Percentiles rank a stretch among this genome's conserved stretches.
Conservation (phyloP, 2,329 filamentous ascomycete species). For the Ophioceras dolichostomum region DNA sequence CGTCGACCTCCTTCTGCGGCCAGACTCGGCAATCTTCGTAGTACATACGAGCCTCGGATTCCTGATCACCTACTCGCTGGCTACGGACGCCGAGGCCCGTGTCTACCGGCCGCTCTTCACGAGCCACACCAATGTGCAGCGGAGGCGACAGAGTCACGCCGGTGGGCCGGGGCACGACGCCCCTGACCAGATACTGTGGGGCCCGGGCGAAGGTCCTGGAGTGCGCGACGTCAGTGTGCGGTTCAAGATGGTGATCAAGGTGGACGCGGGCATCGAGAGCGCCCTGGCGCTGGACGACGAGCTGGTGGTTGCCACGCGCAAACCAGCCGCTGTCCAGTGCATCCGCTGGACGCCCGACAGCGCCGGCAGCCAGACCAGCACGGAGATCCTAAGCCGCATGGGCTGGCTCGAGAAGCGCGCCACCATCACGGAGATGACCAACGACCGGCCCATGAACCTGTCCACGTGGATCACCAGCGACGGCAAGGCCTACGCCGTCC, state of each 20-base stretch:
- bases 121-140: slow-evolving; percentile 51
- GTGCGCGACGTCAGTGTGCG: slow-evolving; percentile 80
- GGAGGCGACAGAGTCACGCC: slow-evolving; percentile 48
- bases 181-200: slow-evolving; percentile 54
- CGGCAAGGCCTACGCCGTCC: slow-evolving; percentile 82
- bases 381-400: slow-evolving; percentile 82
- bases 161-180: slow-evolving; percentile 40
- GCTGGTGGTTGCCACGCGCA: slow-evolving; percentile 79
- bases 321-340: slow-evolving; percentile 90
- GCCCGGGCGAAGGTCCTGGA: slow-evolving; percentile 69
- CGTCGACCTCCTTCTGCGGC: slow-evolving; percentile 70
- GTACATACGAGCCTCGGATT: slow-evolving; percentile 78
- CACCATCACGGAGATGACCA: slow-evolving; percentile 71
- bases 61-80: slow-evolving; percentile 87
- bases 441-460: slow-evolving; percentile 93
- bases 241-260: slow-evolving; percentile 95
- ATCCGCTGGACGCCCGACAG: slow-evolving; percentile 88
- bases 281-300: slow-evolving; percentile 87
- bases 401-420: slow-evolving; percentile 70
- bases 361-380: slow-evolving; percentile 72
- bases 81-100: slow-evolving; percentile 67
- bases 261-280: slow-evolving; percentile 86
- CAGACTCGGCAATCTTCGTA: slow-evolving; percentile 85
- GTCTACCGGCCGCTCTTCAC: slow-evolving; percentile 78
- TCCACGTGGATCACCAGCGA: slow-evolving; percentile 86